A percentile compares a stretch with the other conserved stretches of the same genome.
Evolutionary conservation across 2,329 filamentous ascomycete species (phyloP).

Genomic region (Ophiostoma angusticollis): DNA sequence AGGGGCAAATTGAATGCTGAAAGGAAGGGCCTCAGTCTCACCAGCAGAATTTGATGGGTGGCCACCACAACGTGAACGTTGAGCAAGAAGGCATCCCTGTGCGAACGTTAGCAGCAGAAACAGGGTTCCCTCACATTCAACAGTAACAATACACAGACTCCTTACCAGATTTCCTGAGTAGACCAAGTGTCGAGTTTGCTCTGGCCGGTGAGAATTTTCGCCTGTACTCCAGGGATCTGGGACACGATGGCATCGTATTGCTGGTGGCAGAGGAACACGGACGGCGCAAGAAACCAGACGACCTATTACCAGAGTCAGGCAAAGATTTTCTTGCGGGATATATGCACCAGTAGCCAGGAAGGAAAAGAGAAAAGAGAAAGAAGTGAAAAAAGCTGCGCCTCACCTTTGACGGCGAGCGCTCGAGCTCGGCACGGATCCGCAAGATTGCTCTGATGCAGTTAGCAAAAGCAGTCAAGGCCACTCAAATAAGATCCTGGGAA

Average conservation of each 20-base stretch:
- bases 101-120: not conserved
- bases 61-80: constrained; percentile 63
- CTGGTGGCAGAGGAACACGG: constrained; percentile 52
- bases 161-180: constrained; percentile 39
- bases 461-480: not conserved
- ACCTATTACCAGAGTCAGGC: constrained; percentile 33
- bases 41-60: constrained; percentile 57
- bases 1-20: not conserved
- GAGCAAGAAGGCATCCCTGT: constrained; percentile 48
- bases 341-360: too few species aligned
- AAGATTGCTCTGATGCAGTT: constrained; percentile 43
- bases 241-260: constrained; percentile 47
- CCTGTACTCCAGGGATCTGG: constrained; percentile 46
- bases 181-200: constrained; percentile 66
- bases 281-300: constrained; percentile 65
- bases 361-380: not conserved
- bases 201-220: constrained; percentile 51
- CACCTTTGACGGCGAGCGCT: constrained; percentile 44
- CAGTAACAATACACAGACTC: too few species aligned
- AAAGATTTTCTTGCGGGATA: too few species aligned
- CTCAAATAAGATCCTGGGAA: not conserved
- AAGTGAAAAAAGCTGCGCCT: constrained; percentile 6
- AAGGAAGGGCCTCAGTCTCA: not conserved
- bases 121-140: too few species aligned
- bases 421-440: constrained; percentile 53